Evolutionary conservation across 768 basidiomycete species (phyloP).

Genomic region (Phlegmacium glaucopus): DNA sequence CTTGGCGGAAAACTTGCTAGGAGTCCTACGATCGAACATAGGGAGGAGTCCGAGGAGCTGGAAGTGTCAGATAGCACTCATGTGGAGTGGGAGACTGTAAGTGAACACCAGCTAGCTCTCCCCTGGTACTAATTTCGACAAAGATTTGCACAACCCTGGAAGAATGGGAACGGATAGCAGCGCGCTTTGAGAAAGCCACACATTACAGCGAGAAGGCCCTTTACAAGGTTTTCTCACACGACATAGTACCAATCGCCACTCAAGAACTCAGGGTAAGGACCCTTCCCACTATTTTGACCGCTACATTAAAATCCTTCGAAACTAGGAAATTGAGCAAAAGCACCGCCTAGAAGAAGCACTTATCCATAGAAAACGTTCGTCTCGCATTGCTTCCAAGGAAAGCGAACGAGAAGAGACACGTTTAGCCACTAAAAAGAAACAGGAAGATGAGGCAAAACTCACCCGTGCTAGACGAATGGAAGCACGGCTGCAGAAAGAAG

Average conservation of each 20-base stretch:
- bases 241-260: slow-evolving; percentile 69
- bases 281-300: neutral
- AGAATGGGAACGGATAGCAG: slow-evolving; percentile 83
- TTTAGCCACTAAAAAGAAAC: slow-evolving; percentile 52
- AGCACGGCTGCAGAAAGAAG: slow-evolving; percentile 54
- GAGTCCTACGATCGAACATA: slow-evolving; percentile 6
- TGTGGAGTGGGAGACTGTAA: slow-evolving; percentile 90
- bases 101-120: slow-evolving; percentile 18
- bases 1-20: slow-evolving; percentile 2
- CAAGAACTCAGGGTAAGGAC: slow-evolving; percentile 59
- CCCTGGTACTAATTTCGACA: neutral
- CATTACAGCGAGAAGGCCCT: slow-evolving; percentile 82
- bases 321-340: slow-evolving; percentile 61
- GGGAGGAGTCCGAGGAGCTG: slow-evolving; percentile 9
- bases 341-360: slow-evolving; percentile 69
- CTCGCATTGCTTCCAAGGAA: slow-evolving; percentile 81
- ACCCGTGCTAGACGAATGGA: slow-evolving; percentile 60
- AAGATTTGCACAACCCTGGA: slow-evolving; percentile 80
- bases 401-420: slow-evolving; percentile 73
- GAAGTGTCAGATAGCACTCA: slow-evolving; percentile 47
- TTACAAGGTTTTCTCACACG: slow-evolving; percentile 60
- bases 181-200: slow-evolving; percentile 70
- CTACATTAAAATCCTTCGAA: neutral
- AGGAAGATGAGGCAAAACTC: slow-evolving; percentile 66
- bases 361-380: slow-evolving; percentile 85